phyloP scores from a whole-genome alignment of 179 eudicot genomes.

The Silene coronaria region DNA sequence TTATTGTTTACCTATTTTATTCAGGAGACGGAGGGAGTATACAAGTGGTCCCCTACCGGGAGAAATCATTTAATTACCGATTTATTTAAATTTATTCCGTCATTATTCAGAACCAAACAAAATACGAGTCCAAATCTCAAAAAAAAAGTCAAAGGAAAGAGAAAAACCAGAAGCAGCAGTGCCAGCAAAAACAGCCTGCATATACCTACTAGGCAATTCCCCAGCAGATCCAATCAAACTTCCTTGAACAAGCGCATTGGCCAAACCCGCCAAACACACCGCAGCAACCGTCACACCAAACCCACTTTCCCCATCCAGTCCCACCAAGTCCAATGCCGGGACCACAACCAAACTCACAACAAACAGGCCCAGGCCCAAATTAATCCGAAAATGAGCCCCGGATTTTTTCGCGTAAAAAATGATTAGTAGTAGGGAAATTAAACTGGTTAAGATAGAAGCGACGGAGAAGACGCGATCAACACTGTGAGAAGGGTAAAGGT shows the following conservation, averaged over 20 bases:
- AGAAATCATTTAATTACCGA: no score
- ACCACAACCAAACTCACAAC: constrained; percentile 51
- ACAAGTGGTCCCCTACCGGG: no score
- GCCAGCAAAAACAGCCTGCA: constrained; percentile 87
- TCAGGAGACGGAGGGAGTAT: no score
- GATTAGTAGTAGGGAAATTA: constrained; percentile 42
- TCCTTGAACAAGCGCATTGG: constrained; percentile 78
- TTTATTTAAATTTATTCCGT: no score
- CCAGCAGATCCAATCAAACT: constrained; percentile 80
- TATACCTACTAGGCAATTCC: constrained; percentile 78
- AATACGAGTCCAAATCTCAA: not conserved
- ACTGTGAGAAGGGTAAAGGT: constrained; percentile 66
- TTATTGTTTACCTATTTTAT: no score
- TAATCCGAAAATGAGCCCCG: constrained; percentile 44
- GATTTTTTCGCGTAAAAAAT: constrained; percentile 42
- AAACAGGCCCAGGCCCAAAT: constrained; percentile 60
- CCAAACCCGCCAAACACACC: constrained; percentile 59
- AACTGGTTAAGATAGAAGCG: constrained; percentile 57
- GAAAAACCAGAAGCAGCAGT: constrained; percentile 82
- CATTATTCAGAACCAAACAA: not conserved
- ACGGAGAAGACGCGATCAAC: constrained; percentile 82
- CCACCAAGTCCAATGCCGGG: constrained; percentile 64
- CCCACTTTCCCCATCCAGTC: constrained; percentile 45
- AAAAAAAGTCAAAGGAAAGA: not conserved
- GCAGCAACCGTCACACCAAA: constrained; percentile 59